These are phyloP conservation scores for Penicillium digitatum DNA, from an alignment of 2,329 filamentous ascomycete genomes.

Conservation along the genomic window DNA sequence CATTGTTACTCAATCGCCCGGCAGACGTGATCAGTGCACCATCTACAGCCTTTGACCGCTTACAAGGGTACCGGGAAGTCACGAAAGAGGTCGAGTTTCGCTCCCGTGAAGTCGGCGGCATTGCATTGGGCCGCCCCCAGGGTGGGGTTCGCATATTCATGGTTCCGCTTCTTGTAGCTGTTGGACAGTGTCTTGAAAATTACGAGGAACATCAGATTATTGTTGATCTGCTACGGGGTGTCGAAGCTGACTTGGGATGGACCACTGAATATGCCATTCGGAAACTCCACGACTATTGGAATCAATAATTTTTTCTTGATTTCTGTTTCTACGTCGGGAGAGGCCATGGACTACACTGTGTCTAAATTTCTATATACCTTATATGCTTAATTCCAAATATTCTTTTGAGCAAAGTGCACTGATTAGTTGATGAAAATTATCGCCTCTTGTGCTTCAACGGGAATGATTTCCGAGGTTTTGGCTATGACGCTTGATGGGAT, in stretches of 20 bases:
- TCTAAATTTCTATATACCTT: background rate
- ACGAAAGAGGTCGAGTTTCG: slow-evolving; percentile 54
- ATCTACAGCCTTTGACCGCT: slow-evolving; percentile 51
- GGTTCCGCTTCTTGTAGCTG: slow-evolving; percentile 57
- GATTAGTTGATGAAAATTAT: background rate
- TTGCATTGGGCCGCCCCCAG: slow-evolving; percentile 54
- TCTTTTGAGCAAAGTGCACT: background rate
- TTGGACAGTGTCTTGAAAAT: slow-evolving; percentile 56
- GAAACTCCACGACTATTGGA: slow-evolving; percentile 43
- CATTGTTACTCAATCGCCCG: slow-evolving; percentile 59
- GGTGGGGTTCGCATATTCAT: slow-evolving; percentile 56
- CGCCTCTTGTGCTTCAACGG: background rate
- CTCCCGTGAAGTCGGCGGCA: slow-evolving; percentile 57
- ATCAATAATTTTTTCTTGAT: slow-evolving; percentile 12
- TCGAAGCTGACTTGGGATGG: slow-evolving; percentile 61
- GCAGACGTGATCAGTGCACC: slow-evolving; percentile 52
- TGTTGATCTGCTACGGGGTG: slow-evolving; percentile 51
- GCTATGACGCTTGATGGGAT: background rate
- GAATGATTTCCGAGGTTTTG: background rate
- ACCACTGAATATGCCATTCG: slow-evolving; percentile 54
- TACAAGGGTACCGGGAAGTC: slow-evolving; percentile 56
- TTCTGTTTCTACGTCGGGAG: background rate
- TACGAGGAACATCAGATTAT: slow-evolving; percentile 52
- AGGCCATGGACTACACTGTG: background rate
- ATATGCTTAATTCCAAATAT: background rate